phyloP scores from a whole-genome alignment of 768 basidiomycete species.

The Suillus alpinus region DNA sequence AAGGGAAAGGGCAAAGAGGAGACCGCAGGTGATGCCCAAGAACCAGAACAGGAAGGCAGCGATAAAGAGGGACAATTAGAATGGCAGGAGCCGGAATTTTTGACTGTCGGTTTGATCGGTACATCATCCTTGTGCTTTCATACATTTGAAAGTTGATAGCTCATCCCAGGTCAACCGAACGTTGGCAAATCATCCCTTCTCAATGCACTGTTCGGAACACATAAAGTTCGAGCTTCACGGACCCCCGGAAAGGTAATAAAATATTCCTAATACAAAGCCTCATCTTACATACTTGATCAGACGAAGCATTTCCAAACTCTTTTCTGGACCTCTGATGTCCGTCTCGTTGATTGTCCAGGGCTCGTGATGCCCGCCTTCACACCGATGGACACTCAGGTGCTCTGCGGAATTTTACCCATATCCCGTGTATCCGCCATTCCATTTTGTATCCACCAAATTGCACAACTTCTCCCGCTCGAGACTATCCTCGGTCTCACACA shows the following conservation, averaged over 20 bases:
- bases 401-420: constrained; percentile 72
- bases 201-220: constrained; percentile 84
- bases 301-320: constrained; percentile 96
- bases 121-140: constrained; percentile 7
- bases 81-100: constrained; percentile 47
- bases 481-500: constrained; percentile 57
- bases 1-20: constrained; percentile 16
- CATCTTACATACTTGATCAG: constrained; percentile 31
- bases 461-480: constrained; percentile 75
- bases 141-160: background rate
- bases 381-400: constrained; percentile 78
- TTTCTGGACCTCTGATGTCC: constrained; percentile 82
- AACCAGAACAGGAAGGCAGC: constrained; percentile 22
- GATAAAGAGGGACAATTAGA: constrained; percentile 12
- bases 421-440: constrained; percentile 82
- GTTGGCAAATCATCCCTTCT: constrained; percentile 92
- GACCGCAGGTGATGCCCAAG: constrained; percentile 17
- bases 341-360: constrained; percentile 94
- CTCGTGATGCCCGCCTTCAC: constrained; percentile 85
- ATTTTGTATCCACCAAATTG: constrained; percentile 72
- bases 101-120: constrained; percentile 86
- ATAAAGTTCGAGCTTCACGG: constrained; percentile 76
- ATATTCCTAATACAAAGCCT: background rate
- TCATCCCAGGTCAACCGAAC: constrained; percentile 77
- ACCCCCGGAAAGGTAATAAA: constrained; percentile 77